Conservation (phyloP, 2,329 filamentous ascomycete species). For the Fusarium musae region DNA sequence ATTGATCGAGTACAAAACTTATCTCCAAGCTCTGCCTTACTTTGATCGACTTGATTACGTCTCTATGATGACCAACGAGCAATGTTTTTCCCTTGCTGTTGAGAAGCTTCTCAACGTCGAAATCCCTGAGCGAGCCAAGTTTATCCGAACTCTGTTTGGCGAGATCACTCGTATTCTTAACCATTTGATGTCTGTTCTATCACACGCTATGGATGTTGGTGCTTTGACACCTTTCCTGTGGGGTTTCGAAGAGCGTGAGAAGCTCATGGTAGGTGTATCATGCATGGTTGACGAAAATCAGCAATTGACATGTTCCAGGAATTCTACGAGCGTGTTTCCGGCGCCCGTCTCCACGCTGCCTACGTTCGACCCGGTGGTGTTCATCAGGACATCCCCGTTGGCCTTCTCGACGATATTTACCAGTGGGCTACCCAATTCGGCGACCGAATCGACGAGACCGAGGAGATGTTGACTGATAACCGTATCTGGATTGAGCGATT, state of each 20-base stretch:
- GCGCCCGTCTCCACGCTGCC: constrained; percentile 94
- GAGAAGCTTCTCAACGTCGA: constrained; percentile 99
- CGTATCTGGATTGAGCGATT: constrained; percentile 98
- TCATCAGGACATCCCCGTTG: constrained; percentile 91
- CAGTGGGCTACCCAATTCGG: constrained; percentile 99
- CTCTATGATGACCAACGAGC: constrained; percentile 99
- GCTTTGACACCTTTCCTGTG: constrained; percentile 98
- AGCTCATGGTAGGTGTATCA: constrained; percentile 84
- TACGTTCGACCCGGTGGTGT: constrained; percentile 98
- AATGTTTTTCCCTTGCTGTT: constrained; percentile 93
- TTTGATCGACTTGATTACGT: constrained; percentile 99
- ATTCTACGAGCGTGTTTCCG: constrained; percentile 99
- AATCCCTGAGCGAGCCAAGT: constrained; percentile 94
- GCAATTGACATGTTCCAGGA: constrained; percentile 67
- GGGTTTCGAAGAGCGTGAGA: constrained; percentile 99
- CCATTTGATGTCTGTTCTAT: constrained; percentile 97
- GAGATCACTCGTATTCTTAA: constrained; percentile 95
- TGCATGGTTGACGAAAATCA: not conserved
- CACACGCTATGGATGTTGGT: constrained; percentile 99
- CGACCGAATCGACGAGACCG: constrained; percentile 97
- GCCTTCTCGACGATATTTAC: constrained; percentile 98
- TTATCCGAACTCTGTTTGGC: constrained; percentile 93
- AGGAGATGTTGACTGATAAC: constrained; percentile 98
- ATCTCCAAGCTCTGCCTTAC: constrained; percentile 96
- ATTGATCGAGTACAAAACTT: constrained; percentile 99